These are phyloP conservation scores for Staphylotrichum longicolle DNA, from an alignment of 495 filamentous ascomycete genomes.

Conservation along the genomic window DNA sequence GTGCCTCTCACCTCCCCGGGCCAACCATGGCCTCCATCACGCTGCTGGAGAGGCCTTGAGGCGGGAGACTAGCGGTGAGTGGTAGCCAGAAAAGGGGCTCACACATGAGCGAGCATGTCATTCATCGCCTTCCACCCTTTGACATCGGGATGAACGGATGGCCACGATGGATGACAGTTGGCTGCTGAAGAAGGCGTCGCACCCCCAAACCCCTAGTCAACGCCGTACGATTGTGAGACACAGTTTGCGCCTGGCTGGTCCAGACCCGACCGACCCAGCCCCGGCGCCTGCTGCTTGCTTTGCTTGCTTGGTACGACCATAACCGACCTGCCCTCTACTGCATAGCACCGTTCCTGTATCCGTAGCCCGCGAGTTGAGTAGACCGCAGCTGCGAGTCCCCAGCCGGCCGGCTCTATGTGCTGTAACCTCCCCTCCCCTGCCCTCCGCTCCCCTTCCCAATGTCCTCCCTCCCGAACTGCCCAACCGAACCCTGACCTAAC, in stretches of 20 bases:
- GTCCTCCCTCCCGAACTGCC: neutral
- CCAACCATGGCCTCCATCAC: slow-evolving; percentile 15
- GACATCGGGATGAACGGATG: slow-evolving; percentile 1
- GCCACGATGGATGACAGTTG: neutral
- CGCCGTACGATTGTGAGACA: slow-evolving; percentile 22
- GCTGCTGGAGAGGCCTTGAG: neutral
- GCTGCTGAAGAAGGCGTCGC: neutral
- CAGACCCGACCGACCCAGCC: neutral
- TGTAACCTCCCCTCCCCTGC: slow-evolving; percentile 2
- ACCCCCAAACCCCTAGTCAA: neutral
- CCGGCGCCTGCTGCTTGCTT: neutral
- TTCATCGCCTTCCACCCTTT: neutral
- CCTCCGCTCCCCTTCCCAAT: no score
- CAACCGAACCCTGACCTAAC: no score
- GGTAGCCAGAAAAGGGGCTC: neutral
- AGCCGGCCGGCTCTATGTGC: neutral
- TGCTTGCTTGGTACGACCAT: no score
- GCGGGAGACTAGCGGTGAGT: slow-evolving; percentile 19
- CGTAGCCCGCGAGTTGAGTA: no score
- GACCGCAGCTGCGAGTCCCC: no score
- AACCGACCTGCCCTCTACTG: slow-evolving; percentile 2
- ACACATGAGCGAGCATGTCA: no score
- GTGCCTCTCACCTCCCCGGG: slow-evolving; percentile 1
- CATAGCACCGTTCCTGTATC: neutral
- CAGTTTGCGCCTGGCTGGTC: no score